These are phyloP conservation scores for Ophiostoma ulmi DNA, from an alignment of 2,329 filamentous ascomycete genomes.

Conservation along the genomic window DNA sequence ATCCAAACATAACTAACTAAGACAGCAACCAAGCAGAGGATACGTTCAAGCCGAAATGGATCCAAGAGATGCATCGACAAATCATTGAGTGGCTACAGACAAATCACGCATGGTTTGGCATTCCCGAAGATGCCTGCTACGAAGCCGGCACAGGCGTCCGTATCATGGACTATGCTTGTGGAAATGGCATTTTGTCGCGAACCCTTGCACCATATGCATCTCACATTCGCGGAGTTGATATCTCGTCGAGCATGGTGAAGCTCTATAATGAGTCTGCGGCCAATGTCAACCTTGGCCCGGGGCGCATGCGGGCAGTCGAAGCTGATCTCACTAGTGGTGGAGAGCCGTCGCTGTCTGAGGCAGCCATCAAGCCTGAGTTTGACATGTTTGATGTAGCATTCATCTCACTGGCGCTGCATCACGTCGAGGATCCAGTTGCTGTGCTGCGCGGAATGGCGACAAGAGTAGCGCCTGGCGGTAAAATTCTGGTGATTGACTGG, in stretches of 20 bases:
- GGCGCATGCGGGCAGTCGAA: conserved; percentile 28
- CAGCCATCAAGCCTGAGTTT: conserved; percentile 21
- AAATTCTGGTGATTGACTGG: conserved; percentile 29
- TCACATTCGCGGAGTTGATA: conserved; percentile 29
- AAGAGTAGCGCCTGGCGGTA: conserved; percentile 26
- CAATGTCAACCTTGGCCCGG: conserved; percentile 14
- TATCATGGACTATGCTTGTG: conserved; percentile 29
- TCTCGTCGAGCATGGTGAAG: conserved; percentile 30
- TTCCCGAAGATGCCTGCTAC: conserved; percentile 8
- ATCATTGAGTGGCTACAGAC: conserved; percentile 20
- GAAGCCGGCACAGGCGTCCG: conserved; percentile 18
- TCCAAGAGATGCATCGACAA: conserved; percentile 19
- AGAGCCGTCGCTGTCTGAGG: not conserved
- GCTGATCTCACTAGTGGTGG: conserved; percentile 24
- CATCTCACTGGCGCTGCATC: conserved; percentile 29
- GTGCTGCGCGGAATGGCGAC: conserved; percentile 25
- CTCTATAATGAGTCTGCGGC: conserved; percentile 27
- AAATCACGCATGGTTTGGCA: conserved; percentile 25
- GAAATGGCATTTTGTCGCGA: conserved; percentile 24
- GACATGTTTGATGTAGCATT: conserved; percentile 26
- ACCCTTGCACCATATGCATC: conserved; percentile 19
- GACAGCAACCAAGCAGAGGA: conserved; percentile 17
- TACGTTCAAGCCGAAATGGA: conserved; percentile 21
- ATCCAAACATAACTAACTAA: not conserved
- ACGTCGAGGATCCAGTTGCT: conserved; percentile 25